Base-by-base conservation (phyloP, 2,329 filamentous ascomycete genomes). In the Cladosporium sp. region DNA sequence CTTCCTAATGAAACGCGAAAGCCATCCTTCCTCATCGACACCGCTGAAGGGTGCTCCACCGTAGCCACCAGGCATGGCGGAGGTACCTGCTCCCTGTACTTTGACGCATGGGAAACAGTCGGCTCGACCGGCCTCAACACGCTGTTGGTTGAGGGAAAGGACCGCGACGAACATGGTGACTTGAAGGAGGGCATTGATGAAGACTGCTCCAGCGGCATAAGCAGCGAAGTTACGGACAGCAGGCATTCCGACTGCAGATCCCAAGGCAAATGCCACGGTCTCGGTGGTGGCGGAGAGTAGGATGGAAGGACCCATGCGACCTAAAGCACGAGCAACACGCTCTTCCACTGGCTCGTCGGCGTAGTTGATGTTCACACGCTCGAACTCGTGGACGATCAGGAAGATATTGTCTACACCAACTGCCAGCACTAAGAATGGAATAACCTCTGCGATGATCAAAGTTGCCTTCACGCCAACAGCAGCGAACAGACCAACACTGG, bases 371-470 rank as follows among this genome's bases (percentile, higher is more conserved):
- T 99, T 99, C 65, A 96, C 88, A 24, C 93, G 82, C 66, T 99
- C 93, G 53, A 99, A 95, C 69, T 99, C 93, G 69, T 99, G 93
- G 1, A 99, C 93, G 53, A 99, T 96, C 50, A 99, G 75, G 73
- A 99, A 99, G 62, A 99, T 97, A 65, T 99, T 99, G 77, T 99
- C 93, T 2, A 99, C 95, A 40, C 93, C 93, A 22, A 99, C 91
- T 11, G 93, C 93, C 17, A 99, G 75, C 8, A 99, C 92, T 57
- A 99, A 85, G 70, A 99, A 99, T 0, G 93, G 93, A 57, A 99
- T 99, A 54, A 99, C 93, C 66, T 99, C 93, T 4, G 95, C 92
- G 54, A 99, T 99, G 63, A 99, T 99, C 58, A 99, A 76, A 0
- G 93, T 99, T 12, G 92, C 93, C 70, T 95, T 96, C 63, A 99